Evolutionary conservation across 2,329 filamentous ascomycete species (phyloP).

Genomic region (Alternaria arbusti): DNA sequence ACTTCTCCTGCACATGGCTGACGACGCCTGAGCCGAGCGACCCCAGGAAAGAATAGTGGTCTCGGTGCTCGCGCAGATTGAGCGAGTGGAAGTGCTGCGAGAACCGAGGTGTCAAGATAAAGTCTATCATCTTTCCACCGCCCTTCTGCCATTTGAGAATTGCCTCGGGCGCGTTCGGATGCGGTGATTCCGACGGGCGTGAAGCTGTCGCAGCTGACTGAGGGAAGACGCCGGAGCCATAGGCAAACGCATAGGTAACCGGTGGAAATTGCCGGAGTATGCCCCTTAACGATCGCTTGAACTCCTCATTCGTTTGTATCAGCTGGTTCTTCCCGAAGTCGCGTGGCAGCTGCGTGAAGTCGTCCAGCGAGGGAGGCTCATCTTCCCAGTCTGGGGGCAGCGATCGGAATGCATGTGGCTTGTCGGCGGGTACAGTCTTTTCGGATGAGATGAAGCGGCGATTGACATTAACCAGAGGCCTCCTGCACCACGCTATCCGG

Average conservation of each 20-base stretch:
- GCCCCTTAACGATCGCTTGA: conserved; percentile 86
- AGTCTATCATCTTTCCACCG: conserved; percentile 95
- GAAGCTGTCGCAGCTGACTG: conserved; percentile 64
- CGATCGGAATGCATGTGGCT: conserved; percentile 31
- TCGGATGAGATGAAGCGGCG: conserved; percentile 37
- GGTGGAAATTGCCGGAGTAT: conserved; percentile 94
- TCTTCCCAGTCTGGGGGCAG: conserved; percentile 73
- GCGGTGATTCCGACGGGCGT: conserved; percentile 67
- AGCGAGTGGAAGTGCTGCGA: conserved; percentile 97
- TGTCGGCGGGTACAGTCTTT: conserved; percentile 23
- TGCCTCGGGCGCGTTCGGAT: conserved; percentile 81
- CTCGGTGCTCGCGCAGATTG: conserved; percentile 84
- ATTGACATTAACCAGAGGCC: conserved; percentile 28
- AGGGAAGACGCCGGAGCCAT: conserved; percentile 94
- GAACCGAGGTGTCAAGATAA: conserved; percentile 94
- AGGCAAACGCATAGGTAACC: conserved; percentile 95
- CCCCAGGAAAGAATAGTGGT: conserved; percentile 89
- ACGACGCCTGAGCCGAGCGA: conserved; percentile 85
- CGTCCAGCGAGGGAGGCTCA: conserved; percentile 71
- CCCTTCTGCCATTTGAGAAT: conserved; percentile 86
- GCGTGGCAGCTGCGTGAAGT: conserved; percentile 78
- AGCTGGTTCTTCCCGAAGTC: conserved; percentile 96
- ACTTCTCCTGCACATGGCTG: conserved; percentile 82
- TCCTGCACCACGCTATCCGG: conserved; percentile 37
- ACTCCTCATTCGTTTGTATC: conserved; percentile 89